Evolutionary conservation across 768 basidiomycete genomes (phyloP), one percentile per base, ranked within the genome.

Genomic region (Boletales sp.): DNA sequence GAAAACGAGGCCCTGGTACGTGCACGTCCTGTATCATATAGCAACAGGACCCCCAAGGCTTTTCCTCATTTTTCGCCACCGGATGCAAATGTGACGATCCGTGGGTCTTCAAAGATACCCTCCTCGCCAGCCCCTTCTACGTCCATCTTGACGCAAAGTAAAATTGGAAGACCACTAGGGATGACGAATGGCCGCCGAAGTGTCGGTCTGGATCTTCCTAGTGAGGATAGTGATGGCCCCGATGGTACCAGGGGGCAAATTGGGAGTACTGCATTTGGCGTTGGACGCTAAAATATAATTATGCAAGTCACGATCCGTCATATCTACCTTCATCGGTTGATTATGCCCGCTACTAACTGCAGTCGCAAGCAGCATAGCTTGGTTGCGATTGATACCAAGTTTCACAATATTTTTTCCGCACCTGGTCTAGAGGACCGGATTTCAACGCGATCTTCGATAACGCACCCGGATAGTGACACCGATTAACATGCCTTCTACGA

Each of bases 81-180:
- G 21, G 69, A 74, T 50, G 37, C 74, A 19, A 78, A 78, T 53
- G 70, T 80, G 31, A 80, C 80, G 3, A 61, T 78, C 40, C 76
- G 82, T 50, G 60, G 69, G 2, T 59, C 71, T 29, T 70, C 72
- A 9, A 74, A 73, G 57, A 61, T 71, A 50, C 71, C 77, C 13
- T 60, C 77, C 13, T 60, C 73, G 7, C 70, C 75, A 27, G 45
- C 62, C 6, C 51, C 57, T n/a, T 64, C 65, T 17, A 45, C 71
- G n/a, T 69, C 64, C 6, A 17, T 59, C 41, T 55, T 71, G 37
- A 63, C 45, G 56, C 80, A 47, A 64, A 76, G 44, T 72, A 79
- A 66, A 74, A 81, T 72, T 66, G 81, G 78, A 7, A 52, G 70
- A 21, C 69, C 70, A 13, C 45, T 46, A 17, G 66, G 78, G 14